Percentiles rank a stretch among this genome's conserved stretches.
Evolutionary conservation across 495 filamentous ascomycete genomes (phyloP).

Genomic region (Glutinoglossum americanum): DNA sequence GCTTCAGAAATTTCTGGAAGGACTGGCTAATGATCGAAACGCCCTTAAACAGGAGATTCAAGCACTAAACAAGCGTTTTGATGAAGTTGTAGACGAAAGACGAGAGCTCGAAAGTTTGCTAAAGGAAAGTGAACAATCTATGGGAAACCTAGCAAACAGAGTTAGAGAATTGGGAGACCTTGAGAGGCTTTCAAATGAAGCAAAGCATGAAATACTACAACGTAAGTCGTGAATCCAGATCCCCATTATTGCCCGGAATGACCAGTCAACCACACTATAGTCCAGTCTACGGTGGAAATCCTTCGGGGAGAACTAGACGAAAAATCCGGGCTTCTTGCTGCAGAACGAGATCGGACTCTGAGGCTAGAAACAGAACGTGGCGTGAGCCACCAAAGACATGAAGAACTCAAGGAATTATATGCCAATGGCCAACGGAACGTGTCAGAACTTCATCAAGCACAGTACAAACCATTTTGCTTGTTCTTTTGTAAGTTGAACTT

Average conservation of each 20-base stretch:
- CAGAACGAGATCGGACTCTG: not conserved
- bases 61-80: not conserved
- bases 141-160: not conserved
- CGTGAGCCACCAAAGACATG: not conserved
- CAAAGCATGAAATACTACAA: not conserved
- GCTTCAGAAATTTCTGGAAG: not conserved
- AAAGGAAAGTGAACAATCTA: not conserved
- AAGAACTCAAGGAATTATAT: not conserved
- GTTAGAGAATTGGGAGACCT: not conserved
- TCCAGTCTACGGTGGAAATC: not conserved
- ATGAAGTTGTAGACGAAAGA: not conserved
- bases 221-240: too few relatives aligned
- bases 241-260: not conserved
- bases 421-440: not conserved
- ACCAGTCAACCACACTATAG: not conserved
- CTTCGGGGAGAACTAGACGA: not conserved
- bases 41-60: not conserved
- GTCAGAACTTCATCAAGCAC: not conserved
- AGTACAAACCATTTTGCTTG: not conserved
- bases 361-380: not conserved
- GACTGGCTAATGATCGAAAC: not conserved
- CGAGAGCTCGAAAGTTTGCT: not conserved
- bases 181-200: not conserved
- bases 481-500: not conserved
- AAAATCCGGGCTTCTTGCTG: conserved; percentile 1